phyloP scores from a whole-genome alignment of 306 rosid species.

The Alnus rubra region DNA sequence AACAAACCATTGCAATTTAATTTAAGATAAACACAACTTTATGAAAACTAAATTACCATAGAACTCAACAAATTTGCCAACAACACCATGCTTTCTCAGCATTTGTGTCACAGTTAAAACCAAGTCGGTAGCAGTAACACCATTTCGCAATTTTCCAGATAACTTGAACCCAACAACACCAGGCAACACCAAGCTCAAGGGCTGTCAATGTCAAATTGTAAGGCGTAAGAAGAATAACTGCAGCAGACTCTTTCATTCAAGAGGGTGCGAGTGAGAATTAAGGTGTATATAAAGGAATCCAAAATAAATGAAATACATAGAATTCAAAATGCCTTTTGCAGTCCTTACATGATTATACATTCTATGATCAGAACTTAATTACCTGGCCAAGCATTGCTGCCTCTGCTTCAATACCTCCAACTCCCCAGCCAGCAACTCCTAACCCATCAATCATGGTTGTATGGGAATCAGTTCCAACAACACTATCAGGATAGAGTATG shows the following conservation, averaged over 20 bases:
- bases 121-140: slow-evolving; percentile 93
- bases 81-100: slow-evolving; percentile 92
- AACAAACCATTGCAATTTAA: background rate
- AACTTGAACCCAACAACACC: slow-evolving; percentile 95
- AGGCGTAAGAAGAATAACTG: slow-evolving; percentile 23
- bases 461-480: slow-evolving; percentile 95
- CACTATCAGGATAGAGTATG: slow-evolving; percentile 90
- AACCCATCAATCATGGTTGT: slow-evolving; percentile 97
- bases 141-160: slow-evolving; percentile 71
- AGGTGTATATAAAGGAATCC: background rate
- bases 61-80: slow-evolving; percentile 94
- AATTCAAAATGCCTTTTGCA: slow-evolving; percentile 22
- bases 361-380: slow-evolving; percentile 25
- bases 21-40: background rate
- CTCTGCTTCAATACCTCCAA: slow-evolving; percentile 98
- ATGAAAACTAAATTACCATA: slow-evolving; percentile 54
- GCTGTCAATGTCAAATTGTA: slow-evolving; percentile 54
- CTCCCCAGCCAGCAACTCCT: slow-evolving; percentile 98
- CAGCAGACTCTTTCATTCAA: slow-evolving; percentile 21
- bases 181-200: slow-evolving; percentile 97
- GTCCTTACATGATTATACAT: slow-evolving; percentile 11
- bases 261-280: slow-evolving; percentile 10
- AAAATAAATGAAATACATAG: background rate
- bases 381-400: slow-evolving; percentile 98
- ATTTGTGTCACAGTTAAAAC: slow-evolving; percentile 93